phyloP scores from a whole-genome alignment of 768 basidiomycete genomes.

The Naganishia vishniacii region DNA sequence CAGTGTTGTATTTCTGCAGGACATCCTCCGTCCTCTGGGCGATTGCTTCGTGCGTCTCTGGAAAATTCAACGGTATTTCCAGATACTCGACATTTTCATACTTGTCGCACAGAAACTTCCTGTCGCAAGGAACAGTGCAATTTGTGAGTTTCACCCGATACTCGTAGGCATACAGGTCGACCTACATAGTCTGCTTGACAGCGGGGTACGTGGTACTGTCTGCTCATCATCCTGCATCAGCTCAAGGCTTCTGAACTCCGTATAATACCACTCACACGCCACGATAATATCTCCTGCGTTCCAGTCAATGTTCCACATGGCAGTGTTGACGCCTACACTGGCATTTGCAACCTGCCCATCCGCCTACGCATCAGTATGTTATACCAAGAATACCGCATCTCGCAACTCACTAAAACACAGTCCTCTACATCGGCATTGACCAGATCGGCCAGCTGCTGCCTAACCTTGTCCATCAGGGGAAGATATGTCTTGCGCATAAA shows the following conservation, averaged over 20 bases:
- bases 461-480: constrained; percentile 38
- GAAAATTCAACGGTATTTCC: constrained; percentile 57
- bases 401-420: constrained; percentile 37
- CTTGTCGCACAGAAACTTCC: constrained; percentile 56
- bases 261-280: constrained; percentile 50
- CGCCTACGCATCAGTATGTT: neutral
- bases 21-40: constrained; percentile 47
- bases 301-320: constrained; percentile 66
- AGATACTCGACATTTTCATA: constrained; percentile 56
- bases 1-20: constrained; percentile 31
- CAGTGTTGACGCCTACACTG: constrained; percentile 62
- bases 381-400: neutral
- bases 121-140: neutral
- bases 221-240: constrained; percentile 34
- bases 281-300: constrained; percentile 63
- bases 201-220: constrained; percentile 60
- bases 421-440: constrained; percentile 46
- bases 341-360: constrained; percentile 53
- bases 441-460: constrained; percentile 39
- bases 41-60: constrained; percentile 58
- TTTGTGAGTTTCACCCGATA: neutral
- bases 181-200: constrained; percentile 54
- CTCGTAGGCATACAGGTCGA: too few relatives aligned
- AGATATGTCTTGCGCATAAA: constrained; percentile 45
- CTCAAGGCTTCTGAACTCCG: neutral